Base-by-base conservation (phyloP, 228 moss, liverwort and hornwort genomes). In the Sphagnum fallax region DNA sequence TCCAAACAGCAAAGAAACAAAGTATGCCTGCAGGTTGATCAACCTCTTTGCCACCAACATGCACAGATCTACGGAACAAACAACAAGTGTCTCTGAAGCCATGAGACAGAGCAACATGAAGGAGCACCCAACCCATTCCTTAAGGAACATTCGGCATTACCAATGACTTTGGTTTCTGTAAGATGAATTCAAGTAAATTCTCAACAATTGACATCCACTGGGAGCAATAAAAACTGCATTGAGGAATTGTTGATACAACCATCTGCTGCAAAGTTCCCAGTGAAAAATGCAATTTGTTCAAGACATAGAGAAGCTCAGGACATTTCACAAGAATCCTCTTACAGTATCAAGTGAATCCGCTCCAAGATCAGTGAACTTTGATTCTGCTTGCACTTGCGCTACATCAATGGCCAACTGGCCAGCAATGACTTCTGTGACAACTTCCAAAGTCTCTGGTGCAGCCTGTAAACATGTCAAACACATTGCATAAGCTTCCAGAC, bases 271-370 rank as follows among this genome's bases (percentile, higher is more conserved):
- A 32, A 66, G 48, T 49, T 48, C 8, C 6, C 13, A 5, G 16
- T 32, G n/a, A 9, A n/a, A 66, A 64, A 18, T 6, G 11, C 18
- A 49, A 65, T 14, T 55, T 55, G 8, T 12, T 55, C 12, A 55
- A 55, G 12, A 4, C 8, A 55, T 55, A 55, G 8, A 55, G 8
- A 55, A 55, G 14, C 16, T 49, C 49, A 49, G 51, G 51, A 14
- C 6, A 3, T 10, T 4, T 5, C 65, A 49, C 13, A 8, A 16
- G 32, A 16, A 14, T 8, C 5, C 8, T 51, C 68, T 72, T 75
- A 79, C 79, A 4, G 79, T 79, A 72, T 80, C 80, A 55, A 80
- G 70, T 50, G 80, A 80, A 47, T 80, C 80, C 7, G 80, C 80
- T 52, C 80, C 80, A 61, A 80, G 80, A 50, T 80, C 80, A 51